Conservation (phyloP, 495 filamentous ascomycete genomes). For the Hyaloscypha hepaticicola region DNA sequence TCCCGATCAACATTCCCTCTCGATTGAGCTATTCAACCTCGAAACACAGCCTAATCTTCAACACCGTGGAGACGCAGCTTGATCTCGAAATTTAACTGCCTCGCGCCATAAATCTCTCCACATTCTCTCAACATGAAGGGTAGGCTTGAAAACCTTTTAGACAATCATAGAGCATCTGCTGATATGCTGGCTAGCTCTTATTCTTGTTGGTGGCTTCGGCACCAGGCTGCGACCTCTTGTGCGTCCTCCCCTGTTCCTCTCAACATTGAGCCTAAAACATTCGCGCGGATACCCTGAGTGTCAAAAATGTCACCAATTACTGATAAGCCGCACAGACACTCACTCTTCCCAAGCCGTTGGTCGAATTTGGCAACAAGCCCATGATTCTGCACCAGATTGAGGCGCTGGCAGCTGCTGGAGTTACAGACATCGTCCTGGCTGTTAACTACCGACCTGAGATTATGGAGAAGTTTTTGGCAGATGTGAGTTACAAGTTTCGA, state of each 20-base stretch:
- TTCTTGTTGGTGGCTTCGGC: constrained; percentile 99
- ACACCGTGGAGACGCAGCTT: not conserved
- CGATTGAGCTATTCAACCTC: constrained; percentile 5
- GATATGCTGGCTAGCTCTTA: constrained; percentile 68
- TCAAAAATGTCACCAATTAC: constrained; percentile 18
- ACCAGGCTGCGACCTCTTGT: constrained; percentile 97
- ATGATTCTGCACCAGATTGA: constrained; percentile 99
- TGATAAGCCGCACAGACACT: constrained; percentile 66
- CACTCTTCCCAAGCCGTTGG: constrained; percentile 94
- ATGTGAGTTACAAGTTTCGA: constrained; percentile 42
- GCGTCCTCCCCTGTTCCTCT: constrained; percentile 46
- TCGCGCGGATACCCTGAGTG: constrained; percentile 12
- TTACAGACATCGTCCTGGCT: constrained; percentile 96
- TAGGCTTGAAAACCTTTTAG: constrained; percentile 33
- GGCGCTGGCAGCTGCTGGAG: constrained; percentile 88
- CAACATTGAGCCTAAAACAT: constrained; percentile 16
- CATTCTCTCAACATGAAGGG: constrained; percentile 49
- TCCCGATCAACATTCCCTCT: not conserved
- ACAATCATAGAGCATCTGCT: constrained; percentile 30
- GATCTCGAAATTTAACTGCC: not conserved
- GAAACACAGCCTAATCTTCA: not conserved
- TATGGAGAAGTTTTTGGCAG: constrained; percentile 67
- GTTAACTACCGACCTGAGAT: constrained; percentile 99
- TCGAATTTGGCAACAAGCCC: constrained; percentile 97
- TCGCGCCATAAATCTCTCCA: constrained; percentile 13